A percentile compares a stretch with the other conserved stretches of the same genome.
phyloP scores from a whole-genome alignment of 495 filamentous ascomycete genomes.

The Podospora pseudocomata region DNA sequence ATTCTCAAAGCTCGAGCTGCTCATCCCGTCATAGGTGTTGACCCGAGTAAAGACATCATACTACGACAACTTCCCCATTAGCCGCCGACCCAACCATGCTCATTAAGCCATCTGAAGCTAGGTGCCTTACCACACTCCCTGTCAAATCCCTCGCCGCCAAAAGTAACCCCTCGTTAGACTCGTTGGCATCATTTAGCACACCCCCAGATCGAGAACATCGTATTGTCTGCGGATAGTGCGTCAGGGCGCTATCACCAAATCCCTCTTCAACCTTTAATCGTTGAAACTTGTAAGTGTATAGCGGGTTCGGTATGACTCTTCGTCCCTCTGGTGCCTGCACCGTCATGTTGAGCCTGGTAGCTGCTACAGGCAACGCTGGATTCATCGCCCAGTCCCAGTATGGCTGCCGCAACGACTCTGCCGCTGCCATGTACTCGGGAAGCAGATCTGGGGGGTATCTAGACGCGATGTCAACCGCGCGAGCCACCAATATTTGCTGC shows the following conservation, averaged over 20 bases:
- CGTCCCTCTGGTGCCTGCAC: slow-evolving; percentile 32
- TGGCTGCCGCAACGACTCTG: slow-evolving; percentile 35
- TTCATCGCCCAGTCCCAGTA: slow-evolving; percentile 45
- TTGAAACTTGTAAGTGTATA: slow-evolving; percentile 39
- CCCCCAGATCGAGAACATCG: slow-evolving; percentile 20
- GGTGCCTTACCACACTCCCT: slow-evolving; percentile 31
- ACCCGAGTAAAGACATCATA: slow-evolving; percentile 37
- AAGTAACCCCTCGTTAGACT: slow-evolving; percentile 23
- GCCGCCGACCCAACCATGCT: slow-evolving; percentile 1
- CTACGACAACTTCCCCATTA: slow-evolving; percentile 20
- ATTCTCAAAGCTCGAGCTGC: slow-evolving; percentile 35
- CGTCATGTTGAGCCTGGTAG: slow-evolving; percentile 28
- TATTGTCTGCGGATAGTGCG: slow-evolving; percentile 23
- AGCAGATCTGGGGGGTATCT: slow-evolving; percentile 27
- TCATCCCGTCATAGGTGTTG: slow-evolving; percentile 23
- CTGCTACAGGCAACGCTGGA: slow-evolving; percentile 30
- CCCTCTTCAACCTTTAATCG: slow-evolving; percentile 24
- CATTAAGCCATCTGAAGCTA: neutral
- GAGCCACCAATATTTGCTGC: slow-evolving; percentile 39
- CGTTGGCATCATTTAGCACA: slow-evolving; percentile 22
- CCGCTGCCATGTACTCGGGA: slow-evolving; percentile 33
- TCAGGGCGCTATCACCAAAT: slow-evolving; percentile 20
- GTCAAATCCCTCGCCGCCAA: slow-evolving; percentile 21
- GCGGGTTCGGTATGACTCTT: slow-evolving; percentile 31
- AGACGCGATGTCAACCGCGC: slow-evolving; percentile 34